Percentiles rank a stretch among this genome's conserved stretches.
Conservation (phyloP, 768 basidiomycete genomes). For the Lactarius evosmus region DNA sequence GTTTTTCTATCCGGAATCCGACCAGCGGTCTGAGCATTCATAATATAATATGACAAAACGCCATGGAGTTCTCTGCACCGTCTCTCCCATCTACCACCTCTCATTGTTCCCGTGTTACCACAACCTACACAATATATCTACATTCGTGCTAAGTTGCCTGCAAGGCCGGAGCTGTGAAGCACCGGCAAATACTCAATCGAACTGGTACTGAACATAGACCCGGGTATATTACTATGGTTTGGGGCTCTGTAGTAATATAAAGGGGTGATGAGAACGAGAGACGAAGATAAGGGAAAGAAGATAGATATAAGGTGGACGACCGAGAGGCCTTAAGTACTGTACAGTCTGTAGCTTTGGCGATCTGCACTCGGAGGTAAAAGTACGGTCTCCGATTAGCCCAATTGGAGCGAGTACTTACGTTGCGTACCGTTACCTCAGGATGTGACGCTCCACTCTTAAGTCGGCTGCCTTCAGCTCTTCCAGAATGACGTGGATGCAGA, state of each 20-base stretch:
- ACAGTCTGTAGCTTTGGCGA: background rate
- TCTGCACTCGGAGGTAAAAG: background rate
- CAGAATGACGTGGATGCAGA: slow-evolving; percentile 12
- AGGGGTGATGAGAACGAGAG: background rate
- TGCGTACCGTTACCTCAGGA: background rate
- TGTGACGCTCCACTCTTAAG: background rate
- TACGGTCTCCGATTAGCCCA: background rate
- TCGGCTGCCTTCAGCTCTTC: slow-evolving; percentile 4
- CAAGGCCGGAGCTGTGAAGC: too few relatives aligned
- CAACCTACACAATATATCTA: slow-evolving; percentile 1
- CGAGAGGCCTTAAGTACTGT: slow-evolving; percentile 2
- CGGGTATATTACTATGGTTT: background rate
- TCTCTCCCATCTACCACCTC: slow-evolving; percentile 4
- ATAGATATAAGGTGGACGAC: background rate
- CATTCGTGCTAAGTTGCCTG: background rate
- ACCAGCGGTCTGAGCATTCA: slow-evolving; percentile 1
- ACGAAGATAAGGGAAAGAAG: background rate
- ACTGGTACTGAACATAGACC: background rate
- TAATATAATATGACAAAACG: slow-evolving; percentile 3
- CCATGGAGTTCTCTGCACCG: background rate
- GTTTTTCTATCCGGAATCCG: slow-evolving; percentile 46
- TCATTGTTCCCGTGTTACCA: background rate
- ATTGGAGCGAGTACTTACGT: background rate
- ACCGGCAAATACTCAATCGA: too few relatives aligned
- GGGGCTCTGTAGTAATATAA: background rate